phyloP scores from a whole-genome alignment of 306 rosid genomes.

The Geum urbanum region DNA sequence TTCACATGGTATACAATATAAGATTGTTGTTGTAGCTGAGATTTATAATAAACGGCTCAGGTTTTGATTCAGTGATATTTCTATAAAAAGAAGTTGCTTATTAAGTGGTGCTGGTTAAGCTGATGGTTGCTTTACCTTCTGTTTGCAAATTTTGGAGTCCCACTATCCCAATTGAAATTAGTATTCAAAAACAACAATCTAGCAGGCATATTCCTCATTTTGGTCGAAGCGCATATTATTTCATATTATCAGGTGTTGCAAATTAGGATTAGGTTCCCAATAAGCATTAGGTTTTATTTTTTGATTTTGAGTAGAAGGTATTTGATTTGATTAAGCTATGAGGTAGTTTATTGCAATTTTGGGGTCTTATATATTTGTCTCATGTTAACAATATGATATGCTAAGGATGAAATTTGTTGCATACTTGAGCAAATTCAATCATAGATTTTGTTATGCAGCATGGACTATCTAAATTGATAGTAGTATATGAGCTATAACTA shows the following conservation, averaged over 20 bases:
- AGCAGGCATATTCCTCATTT: constrained; percentile 73
- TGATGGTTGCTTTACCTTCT: constrained; percentile 7
- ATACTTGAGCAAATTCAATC: too few relatives aligned
- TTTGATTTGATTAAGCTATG: too few relatives aligned
- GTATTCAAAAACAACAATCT: constrained; percentile 40
- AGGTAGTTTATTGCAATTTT: too few relatives aligned
- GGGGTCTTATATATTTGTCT: too few relatives aligned
- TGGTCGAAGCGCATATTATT: constrained; percentile 84
- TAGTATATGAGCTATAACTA: too few relatives aligned
- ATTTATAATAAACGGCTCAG: not conserved
- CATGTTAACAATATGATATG: too few relatives aligned
- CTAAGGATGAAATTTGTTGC: too few relatives aligned
- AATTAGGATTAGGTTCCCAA: too few relatives aligned
- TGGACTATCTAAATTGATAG: too few relatives aligned
- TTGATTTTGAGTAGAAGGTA: too few relatives aligned
- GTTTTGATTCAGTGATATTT: not conserved
- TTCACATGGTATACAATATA: not conserved
- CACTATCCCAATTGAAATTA: constrained; percentile 42
- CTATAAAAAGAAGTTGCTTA: not conserved
- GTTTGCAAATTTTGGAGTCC: constrained; percentile 83
- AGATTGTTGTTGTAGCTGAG: not conserved
- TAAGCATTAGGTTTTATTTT: too few relatives aligned
- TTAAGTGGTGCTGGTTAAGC: not conserved
- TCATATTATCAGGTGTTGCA: constrained; percentile 73
- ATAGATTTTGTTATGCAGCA: too few relatives aligned